Conservation (phyloP, 176 grass and related monocot genomes). For the Aegilops tauschii region DNA sequence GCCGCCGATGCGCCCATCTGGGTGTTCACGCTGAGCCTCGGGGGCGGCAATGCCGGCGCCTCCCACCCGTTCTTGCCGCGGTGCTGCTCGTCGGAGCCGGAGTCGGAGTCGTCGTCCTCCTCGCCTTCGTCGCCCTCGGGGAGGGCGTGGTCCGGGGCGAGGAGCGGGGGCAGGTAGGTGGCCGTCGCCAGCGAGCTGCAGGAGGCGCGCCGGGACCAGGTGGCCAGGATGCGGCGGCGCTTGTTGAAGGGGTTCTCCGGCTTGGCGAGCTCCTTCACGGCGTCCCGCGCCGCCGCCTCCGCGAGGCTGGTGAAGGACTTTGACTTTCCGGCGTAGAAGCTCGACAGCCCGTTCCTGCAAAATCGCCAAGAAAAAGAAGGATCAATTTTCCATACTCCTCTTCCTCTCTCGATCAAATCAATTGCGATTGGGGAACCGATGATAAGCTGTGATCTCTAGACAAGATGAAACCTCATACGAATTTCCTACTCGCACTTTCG, state of each 20-base stretch:
- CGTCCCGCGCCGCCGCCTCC: slow-evolving; percentile 37
- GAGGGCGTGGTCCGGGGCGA: slow-evolving; percentile 41
- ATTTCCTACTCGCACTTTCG: background rate
- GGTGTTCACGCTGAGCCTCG: background rate
- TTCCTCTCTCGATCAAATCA: background rate
- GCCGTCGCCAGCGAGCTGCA: slow-evolving; percentile 59
- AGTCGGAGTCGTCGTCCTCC: slow-evolving; percentile 36
- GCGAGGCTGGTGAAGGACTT: slow-evolving; percentile 74
- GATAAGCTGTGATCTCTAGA: background rate
- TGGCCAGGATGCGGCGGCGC: slow-evolving; percentile 59
- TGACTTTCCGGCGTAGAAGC: slow-evolving; percentile 82
- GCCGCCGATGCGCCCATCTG: slow-evolving; percentile 25
- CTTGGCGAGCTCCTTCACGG: slow-evolving; percentile 63
- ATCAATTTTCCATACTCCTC: background rate
- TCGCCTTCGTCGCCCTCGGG: slow-evolving; percentile 59
- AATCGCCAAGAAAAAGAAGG: background rate
- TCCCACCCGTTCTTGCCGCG: slow-evolving; percentile 39
- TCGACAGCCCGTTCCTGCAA: slow-evolving; percentile 68
- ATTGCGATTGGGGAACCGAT: background rate
- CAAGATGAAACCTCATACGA: background rate
- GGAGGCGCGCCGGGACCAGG: slow-evolving; percentile 60
- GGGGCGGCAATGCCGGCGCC: slow-evolving; percentile 45
- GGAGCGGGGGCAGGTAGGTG: slow-evolving; percentile 43
- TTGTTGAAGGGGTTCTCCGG: slow-evolving; percentile 93
- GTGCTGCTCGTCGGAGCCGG: slow-evolving; percentile 7